phyloP scores from a whole-genome alignment of 768 basidiomycete species.

The Leccinellum rugosiceps region DNA sequence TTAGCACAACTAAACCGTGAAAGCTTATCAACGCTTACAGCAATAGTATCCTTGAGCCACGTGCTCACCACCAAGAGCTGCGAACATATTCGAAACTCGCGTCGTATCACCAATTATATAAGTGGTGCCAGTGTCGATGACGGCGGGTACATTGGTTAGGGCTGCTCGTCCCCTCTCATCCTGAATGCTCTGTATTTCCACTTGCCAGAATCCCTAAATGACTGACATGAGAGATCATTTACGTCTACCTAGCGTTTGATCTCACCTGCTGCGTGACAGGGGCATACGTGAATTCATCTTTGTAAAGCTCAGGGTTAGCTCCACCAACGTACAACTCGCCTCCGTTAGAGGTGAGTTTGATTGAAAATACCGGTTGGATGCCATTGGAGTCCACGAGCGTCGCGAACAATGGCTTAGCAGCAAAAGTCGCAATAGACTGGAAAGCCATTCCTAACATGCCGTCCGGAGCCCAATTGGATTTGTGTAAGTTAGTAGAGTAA shows the following conservation, averaged over 20 bases:
- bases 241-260: background rate
- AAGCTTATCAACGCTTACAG: background rate
- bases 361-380: background rate
- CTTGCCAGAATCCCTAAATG: background rate
- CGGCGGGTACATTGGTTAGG: background rate
- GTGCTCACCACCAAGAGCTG: background rate
- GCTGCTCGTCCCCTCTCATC: background rate
- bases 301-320: background rate
- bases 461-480: background rate
- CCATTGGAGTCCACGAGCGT: background rate
- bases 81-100: background rate
- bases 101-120: background rate
- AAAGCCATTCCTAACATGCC: background rate
- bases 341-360: background rate
- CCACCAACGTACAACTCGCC: background rate
- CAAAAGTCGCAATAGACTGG: background rate
- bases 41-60: background rate
- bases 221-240: background rate
- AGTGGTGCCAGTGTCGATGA: background rate
- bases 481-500: background rate
- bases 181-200: background rate
- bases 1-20: background rate
- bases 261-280: background rate
- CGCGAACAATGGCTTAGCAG: background rate
- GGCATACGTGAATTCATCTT: background rate